phyloP scores from a whole-genome alignment of 441 rosid genomes.

The Flueggea neowawraea region DNA sequence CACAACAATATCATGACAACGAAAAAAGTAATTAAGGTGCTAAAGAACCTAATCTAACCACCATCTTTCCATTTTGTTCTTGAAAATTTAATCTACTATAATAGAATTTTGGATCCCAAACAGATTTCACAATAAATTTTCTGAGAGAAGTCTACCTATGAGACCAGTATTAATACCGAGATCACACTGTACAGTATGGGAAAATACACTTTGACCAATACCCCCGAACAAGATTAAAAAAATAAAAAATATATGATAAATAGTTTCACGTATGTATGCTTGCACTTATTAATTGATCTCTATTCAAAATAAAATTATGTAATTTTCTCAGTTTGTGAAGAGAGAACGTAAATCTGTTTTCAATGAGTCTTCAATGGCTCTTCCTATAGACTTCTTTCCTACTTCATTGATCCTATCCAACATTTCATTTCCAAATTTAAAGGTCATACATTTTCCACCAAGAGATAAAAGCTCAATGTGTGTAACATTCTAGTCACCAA shows the following conservation, averaged over 20 bases:
- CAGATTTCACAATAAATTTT: too few species aligned
- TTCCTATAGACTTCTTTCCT: too few species aligned
- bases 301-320: background rate
- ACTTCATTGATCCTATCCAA: background rate
- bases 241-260: background rate
- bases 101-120: too few species aligned
- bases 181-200: too few species aligned
- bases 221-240: background rate
- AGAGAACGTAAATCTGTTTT: background rate
- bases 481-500: too few species aligned
- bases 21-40: too few species aligned
- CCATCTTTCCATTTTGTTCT: too few species aligned
- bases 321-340: background rate
- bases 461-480: background rate
- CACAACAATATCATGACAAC: background rate
- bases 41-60: too few species aligned
- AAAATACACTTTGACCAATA: background rate
- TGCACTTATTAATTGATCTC: background rate
- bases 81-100: too few species aligned
- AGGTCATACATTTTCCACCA: background rate
- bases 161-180: too few species aligned
- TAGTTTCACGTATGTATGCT: background rate
- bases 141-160: too few species aligned
- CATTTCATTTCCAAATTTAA: background rate
- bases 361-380: background rate